phyloP scores from a whole-genome alignment of 805 yeast species.

The Yarrowia porcina region DNA sequence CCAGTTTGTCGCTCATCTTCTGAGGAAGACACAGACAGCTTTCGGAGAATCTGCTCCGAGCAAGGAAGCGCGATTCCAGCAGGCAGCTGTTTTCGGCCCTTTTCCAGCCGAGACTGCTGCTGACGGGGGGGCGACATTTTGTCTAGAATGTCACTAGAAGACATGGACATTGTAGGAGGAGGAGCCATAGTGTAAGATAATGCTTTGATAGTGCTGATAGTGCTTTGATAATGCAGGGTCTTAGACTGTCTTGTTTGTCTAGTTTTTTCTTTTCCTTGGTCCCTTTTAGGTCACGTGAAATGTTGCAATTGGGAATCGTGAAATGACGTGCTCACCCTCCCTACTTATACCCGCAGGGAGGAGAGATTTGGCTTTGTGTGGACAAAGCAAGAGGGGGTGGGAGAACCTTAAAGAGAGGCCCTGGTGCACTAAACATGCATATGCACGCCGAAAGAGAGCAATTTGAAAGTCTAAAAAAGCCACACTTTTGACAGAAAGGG shows the following conservation, averaged over 20 bases:
- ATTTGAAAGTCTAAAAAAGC: slow-evolving; percentile 1
- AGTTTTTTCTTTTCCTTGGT: no score
- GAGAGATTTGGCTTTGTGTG: neutral
- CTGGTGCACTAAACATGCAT: neutral
- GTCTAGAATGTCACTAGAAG: neutral
- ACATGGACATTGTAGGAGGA: slow-evolving; percentile 1
- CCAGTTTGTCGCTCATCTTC: slow-evolving; percentile 21
- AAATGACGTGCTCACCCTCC: slow-evolving; percentile 22
- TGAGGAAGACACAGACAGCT: slow-evolving; percentile 11
- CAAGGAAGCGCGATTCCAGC: slow-evolving; percentile 6
- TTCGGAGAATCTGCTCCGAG: slow-evolving; percentile 21
- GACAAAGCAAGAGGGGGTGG: neutral
- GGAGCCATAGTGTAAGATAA: neutral
- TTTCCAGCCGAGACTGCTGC: neutral
- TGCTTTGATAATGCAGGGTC: slow-evolving; percentile 25
- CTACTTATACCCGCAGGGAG: slow-evolving; percentile 19
- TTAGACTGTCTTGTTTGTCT: no score
- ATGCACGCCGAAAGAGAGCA: neutral
- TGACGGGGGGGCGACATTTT: slow-evolving; percentile 2
- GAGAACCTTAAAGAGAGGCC: neutral
- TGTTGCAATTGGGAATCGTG: slow-evolving; percentile 23
- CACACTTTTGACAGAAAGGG: neutral
- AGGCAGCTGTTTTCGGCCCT: slow-evolving; percentile 5
- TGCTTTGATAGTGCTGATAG: neutral
- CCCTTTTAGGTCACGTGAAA: slow-evolving; percentile 30